phyloP scores from a whole-genome alignment of 176 grass and related monocot species.

The Tuctoria greenei region DNA sequence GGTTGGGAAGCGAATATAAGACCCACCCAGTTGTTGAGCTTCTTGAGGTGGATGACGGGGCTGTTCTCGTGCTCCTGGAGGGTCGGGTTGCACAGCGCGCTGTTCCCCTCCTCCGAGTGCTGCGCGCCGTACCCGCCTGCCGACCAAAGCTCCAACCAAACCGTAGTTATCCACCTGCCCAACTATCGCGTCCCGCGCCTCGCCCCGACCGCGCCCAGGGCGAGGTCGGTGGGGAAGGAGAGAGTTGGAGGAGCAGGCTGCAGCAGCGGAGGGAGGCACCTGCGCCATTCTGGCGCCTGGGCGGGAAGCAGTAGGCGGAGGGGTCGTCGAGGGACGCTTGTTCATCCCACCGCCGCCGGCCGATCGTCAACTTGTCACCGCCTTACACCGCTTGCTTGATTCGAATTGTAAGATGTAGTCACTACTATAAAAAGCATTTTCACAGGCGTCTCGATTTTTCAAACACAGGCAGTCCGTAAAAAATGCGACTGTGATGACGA shows the following conservation, averaged over 20 bases:
- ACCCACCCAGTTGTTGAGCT: constrained; percentile 96
- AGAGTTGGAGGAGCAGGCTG: not conserved
- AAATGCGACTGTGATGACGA: too few species aligned
- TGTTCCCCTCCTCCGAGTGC: constrained; percentile 49
- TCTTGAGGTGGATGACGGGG: constrained; percentile 98
- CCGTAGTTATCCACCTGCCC: constrained; percentile 24
- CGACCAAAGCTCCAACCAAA: too few species aligned
- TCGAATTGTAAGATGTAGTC: too few species aligned
- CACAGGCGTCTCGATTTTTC: too few species aligned
- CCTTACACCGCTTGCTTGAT: too few species aligned
- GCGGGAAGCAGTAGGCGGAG: constrained; percentile 5
- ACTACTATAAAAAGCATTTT: too few species aligned
- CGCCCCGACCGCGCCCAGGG: too few species aligned
- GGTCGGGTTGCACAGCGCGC: constrained; percentile 71
- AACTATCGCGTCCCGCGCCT: not conserved
- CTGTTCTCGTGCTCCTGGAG: constrained; percentile 91
- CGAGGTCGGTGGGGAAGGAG: not conserved
- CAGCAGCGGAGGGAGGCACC: not conserved
- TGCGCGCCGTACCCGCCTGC: constrained; percentile 24
- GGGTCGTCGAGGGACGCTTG: constrained; percentile 49
- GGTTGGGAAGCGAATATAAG: not conserved
- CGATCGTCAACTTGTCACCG: too few species aligned
- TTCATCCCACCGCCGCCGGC: constrained; percentile 32
- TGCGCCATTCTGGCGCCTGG: constrained; percentile 48
- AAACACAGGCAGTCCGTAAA: too few species aligned